Conservation (phyloP, 2,329 filamentous ascomycete genomes). For the Arthrobotrys sphaeroides region DNA sequence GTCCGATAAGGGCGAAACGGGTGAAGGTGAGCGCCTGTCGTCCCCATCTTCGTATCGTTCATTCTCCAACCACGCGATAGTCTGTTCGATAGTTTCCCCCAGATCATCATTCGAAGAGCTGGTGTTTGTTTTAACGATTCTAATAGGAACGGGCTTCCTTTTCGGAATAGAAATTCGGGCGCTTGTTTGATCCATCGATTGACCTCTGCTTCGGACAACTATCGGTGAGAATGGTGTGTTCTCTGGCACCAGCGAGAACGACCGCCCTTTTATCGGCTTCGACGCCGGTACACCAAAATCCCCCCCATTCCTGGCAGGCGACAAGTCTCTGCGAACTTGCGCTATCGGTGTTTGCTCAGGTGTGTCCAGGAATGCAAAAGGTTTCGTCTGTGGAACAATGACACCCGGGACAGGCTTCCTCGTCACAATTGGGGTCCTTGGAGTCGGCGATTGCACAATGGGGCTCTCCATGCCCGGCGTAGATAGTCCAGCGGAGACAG, state of each 20-base stretch:
- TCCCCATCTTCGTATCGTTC: slow-evolving; percentile 36
- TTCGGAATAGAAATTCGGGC: slow-evolving; percentile 40
- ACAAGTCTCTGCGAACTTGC: slow-evolving; percentile 39
- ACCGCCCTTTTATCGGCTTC: slow-evolving; percentile 44
- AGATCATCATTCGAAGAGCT: slow-evolving; percentile 29
- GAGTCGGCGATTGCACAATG: slow-evolving; percentile 36
- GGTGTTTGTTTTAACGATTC: slow-evolving; percentile 7
- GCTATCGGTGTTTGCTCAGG: slow-evolving; percentile 44
- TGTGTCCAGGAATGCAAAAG: slow-evolving; percentile 47
- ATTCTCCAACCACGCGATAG: slow-evolving; percentile 44
- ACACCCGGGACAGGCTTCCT: slow-evolving; percentile 46
- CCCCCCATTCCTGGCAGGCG: slow-evolving; percentile 33
- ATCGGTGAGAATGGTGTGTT: slow-evolving; percentile 43
- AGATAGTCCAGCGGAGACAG: slow-evolving; percentile 26
- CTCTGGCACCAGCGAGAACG: slow-evolving; percentile 46
- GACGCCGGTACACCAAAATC: slow-evolving; percentile 44
- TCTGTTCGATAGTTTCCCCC: slow-evolving; percentile 48
- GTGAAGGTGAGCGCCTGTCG: slow-evolving; percentile 22
- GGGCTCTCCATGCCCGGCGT: slow-evolving; percentile 33
- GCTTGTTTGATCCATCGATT: slow-evolving; percentile 48
- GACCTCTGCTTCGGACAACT: slow-evolving; percentile 36
- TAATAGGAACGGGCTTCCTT: slow-evolving; percentile 42
- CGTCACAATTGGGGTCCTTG: slow-evolving; percentile 29
- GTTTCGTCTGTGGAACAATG: slow-evolving; percentile 44
- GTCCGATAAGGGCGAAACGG: slow-evolving; percentile 48